Conservation (phyloP, 768 basidiomycete species). For the Kwoniella shandongensis region DNA sequence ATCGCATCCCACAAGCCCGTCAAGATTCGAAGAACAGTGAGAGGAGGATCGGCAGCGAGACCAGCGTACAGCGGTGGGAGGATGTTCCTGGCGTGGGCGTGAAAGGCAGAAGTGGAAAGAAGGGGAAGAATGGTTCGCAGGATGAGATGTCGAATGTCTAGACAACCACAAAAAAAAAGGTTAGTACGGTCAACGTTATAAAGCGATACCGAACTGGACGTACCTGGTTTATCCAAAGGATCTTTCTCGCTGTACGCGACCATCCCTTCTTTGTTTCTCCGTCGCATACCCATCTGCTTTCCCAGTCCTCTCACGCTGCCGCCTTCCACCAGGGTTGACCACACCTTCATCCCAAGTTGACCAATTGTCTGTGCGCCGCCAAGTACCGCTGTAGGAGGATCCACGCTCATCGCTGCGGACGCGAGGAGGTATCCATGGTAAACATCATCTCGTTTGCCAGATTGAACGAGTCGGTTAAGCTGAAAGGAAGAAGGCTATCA, state of each 20-base stretch:
- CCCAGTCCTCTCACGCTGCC: constrained; percentile 43
- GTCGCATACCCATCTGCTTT: constrained; percentile 48
- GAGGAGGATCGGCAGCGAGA: constrained; percentile 42
- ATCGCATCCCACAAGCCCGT: constrained; percentile 43
- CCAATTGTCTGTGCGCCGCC: constrained; percentile 25
- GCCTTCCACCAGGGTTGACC: constrained; percentile 44
- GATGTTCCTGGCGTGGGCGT: constrained; percentile 41
- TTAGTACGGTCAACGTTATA: background rate
- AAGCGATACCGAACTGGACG: constrained; percentile 11
- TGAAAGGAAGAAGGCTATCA: constrained; percentile 11
- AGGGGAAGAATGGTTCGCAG: constrained; percentile 42
- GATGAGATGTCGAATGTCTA: constrained; percentile 49
- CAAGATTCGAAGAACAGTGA: constrained; percentile 45
- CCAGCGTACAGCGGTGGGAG: constrained; percentile 43
- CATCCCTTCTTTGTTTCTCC: constrained; percentile 41
- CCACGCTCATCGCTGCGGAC: constrained; percentile 40
- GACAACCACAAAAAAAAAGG: no score
- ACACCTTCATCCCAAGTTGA: constrained; percentile 35
- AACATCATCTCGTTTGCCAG: constrained; percentile 45
- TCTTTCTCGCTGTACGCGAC: constrained; percentile 42
- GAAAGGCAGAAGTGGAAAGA: constrained; percentile 40
- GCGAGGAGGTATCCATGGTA: constrained; percentile 43
- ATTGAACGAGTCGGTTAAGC: constrained; percentile 48
- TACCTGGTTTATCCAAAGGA: constrained; percentile 50
- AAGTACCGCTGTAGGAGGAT: constrained; percentile 23